phyloP scores from a whole-genome alignment of 164 flowering plant species.

The Magnolia kwangsiensis region DNA sequence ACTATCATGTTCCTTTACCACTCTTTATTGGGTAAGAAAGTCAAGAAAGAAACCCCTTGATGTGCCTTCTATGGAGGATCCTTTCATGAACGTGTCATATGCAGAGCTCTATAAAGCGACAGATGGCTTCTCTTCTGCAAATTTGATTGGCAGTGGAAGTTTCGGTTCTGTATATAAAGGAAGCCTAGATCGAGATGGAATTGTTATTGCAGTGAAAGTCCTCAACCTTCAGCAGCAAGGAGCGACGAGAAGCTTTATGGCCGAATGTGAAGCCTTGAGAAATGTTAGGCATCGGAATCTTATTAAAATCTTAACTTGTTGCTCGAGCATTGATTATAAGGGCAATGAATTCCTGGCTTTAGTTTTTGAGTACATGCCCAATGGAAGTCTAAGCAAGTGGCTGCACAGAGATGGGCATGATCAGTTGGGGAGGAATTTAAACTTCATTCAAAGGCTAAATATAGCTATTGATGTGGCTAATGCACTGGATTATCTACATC shows the following conservation, averaged over 20 bases:
- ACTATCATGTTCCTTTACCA: not conserved
- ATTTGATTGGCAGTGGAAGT: conserved; percentile 3
- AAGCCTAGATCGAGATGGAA: not conserved
- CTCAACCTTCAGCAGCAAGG: conserved; percentile 8
- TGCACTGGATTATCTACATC: conserved; percentile 8
- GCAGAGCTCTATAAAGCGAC: conserved; percentile 5
- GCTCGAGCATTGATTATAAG: not conserved
- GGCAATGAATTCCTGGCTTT: conserved; percentile 3
- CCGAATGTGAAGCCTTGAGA: conserved; percentile 9
- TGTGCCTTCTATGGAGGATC: not conserved
- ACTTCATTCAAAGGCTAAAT: not conserved
- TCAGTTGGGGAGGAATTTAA: not conserved
- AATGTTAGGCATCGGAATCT: conserved; percentile 10
- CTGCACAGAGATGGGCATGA: not conserved
- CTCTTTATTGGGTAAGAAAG: not conserved
- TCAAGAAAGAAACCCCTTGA: not conserved
- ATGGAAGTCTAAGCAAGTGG: conserved; percentile 5
- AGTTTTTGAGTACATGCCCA: conserved; percentile 10
- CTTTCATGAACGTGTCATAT: not conserved
- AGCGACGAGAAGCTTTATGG: conserved; percentile 9
- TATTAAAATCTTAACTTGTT: not conserved
- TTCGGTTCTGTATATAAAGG: conserved; percentile 1
- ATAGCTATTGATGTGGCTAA: not conserved
- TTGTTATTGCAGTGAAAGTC: conserved; percentile 7
- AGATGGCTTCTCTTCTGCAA: not conserved